Evolutionary conservation across 345 rosid species (phyloP).

Genomic region (Reutealis trisperma): DNA sequence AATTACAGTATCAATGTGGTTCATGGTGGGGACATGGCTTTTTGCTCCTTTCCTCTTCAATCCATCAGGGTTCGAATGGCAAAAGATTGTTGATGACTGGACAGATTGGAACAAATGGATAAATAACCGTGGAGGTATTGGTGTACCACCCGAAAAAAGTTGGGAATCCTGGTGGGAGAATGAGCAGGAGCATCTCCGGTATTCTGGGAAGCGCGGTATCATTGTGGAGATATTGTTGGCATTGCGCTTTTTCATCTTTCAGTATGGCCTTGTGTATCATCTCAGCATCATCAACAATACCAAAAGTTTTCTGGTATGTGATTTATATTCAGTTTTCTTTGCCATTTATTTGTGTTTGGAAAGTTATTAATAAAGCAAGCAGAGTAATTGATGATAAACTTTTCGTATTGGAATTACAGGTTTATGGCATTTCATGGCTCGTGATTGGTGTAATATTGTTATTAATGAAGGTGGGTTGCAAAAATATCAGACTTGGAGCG

Average conservation of each 20-base stretch:
- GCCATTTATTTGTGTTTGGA: background rate
- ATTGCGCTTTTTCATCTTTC: slow-evolving; percentile 83
- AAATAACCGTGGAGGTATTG: slow-evolving; percentile 88
- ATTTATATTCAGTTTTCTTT: background rate
- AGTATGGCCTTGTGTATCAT: slow-evolving; percentile 93
- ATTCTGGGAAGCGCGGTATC: slow-evolving; percentile 93
- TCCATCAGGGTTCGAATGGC: slow-evolving; percentile 99
- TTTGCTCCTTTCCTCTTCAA: slow-evolving; percentile 98
- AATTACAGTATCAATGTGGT: slow-evolving; percentile 98
- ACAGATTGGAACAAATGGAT: slow-evolving; percentile 99
- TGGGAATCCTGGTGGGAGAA: slow-evolving; percentile 99
- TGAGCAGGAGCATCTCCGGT: slow-evolving; percentile 87
- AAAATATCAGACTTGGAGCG: background rate
- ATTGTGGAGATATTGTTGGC: slow-evolving; percentile 81
- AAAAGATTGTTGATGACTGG: slow-evolving; percentile 99
- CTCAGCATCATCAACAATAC: slow-evolving; percentile 52
- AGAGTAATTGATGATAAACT: background rate
- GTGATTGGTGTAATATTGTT: slow-evolving; percentile 82
- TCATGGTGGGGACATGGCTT: slow-evolving; percentile 99
- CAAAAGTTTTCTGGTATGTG: slow-evolving; percentile 70
- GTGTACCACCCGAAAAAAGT: slow-evolving; percentile 94
- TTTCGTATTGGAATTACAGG: slow-evolving; percentile 39
- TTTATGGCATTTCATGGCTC: slow-evolving; percentile 92
- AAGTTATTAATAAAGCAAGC: background rate
- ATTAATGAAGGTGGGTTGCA: slow-evolving; percentile 84